A percentile compares a stretch with the other conserved stretches of the same genome.
phyloP scores from a whole-genome alignment of 2,329 filamentous ascomycete genomes.

The Pyrenochaeta sp. region DNA sequence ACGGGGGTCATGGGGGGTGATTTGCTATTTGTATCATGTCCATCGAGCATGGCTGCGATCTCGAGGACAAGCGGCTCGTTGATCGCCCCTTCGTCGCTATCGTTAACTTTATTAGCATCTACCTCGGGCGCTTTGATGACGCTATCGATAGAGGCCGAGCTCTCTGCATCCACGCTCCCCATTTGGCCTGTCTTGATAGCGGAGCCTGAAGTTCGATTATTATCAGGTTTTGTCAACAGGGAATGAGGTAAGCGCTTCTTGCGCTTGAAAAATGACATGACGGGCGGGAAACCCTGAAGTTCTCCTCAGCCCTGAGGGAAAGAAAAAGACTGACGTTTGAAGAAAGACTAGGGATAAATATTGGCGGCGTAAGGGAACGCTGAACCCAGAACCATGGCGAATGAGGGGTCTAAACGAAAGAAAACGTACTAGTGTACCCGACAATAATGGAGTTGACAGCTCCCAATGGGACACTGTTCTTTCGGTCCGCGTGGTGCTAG shows the following conservation, averaged over 20 bases:
- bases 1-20: constrained; percentile 25
- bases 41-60: constrained; percentile 35
- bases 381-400: constrained; percentile 28
- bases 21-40: constrained; percentile 25
- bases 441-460: constrained; percentile 5
- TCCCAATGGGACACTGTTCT: constrained; percentile 1
- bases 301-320: not conserved
- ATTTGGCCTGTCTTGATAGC: constrained; percentile 33
- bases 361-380: constrained; percentile 9
- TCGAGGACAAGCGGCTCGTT: constrained; percentile 43
- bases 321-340: constrained; percentile 5
- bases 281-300: not conserved
- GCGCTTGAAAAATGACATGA: constrained; percentile 38
- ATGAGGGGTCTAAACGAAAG: constrained; percentile 18
- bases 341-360: constrained; percentile 2
- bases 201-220: constrained; percentile 28
- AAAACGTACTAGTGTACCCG: constrained; percentile 27
- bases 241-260: constrained; percentile 43
- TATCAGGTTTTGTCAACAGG: too few species aligned
- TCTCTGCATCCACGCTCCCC: constrained; percentile 21
- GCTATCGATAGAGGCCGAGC: constrained; percentile 36
- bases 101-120: constrained; percentile 18
- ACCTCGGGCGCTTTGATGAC: constrained; percentile 29
- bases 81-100: constrained; percentile 25
- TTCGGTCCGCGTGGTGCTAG: constrained; percentile 8